Evolutionary conservation across 2,329 filamentous ascomycete species (phyloP), one percentile per base, ranked within the genome.

Genomic region (Fusarium odoratissimum): DNA sequence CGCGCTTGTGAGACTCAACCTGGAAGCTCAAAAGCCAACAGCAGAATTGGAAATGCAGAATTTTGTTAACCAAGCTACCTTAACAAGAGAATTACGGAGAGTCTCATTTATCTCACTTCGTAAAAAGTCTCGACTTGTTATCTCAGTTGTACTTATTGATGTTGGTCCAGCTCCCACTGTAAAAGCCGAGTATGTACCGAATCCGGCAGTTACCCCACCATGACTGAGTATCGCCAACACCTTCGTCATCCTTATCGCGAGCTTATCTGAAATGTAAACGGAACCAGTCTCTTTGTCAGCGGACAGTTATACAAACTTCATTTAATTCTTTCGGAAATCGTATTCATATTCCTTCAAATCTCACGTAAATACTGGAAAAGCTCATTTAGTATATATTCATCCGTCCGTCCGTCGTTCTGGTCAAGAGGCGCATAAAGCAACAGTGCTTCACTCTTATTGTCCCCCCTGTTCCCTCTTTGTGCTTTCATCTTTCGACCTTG

Each of bases 201-300:
- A 23, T 38, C 41, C 40, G 37, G 25, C 30, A 23, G 19, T 46
- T 68, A 67, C 71, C 71, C 71, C 71, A 69, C 71, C 48, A 71
- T 73, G 65, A 70, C 69, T 48, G 67, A 68, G 35, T 45, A 69
- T 69, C 67, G 31, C 56, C 56, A 68, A 60, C 38, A n/a, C 61
- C 62, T 64, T 60, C 45, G 28, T 67, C 70, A 60, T 68, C 42
- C 16, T 63, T 62, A 45, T 66, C 51, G 23, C 54, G 25, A 45
- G 44, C 56, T 55, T 49, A 62, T 62, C 48, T 37, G 41, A 60
- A 42, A 25, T 30, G 45, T 48, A 10, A 49, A 58, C 41, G 30
- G 28, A 42, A 16, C 38, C 9, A n/a, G 13, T 8, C 41, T 66
- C 38, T 66, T 66, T 40, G 38, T 66, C 33, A 54, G 48, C 9